Percentiles rank a stretch among this genome's conserved stretches.
phyloP scores from a whole-genome alignment of 768 basidiomycete species.

The Lactifluus hygrophoroides region DNA sequence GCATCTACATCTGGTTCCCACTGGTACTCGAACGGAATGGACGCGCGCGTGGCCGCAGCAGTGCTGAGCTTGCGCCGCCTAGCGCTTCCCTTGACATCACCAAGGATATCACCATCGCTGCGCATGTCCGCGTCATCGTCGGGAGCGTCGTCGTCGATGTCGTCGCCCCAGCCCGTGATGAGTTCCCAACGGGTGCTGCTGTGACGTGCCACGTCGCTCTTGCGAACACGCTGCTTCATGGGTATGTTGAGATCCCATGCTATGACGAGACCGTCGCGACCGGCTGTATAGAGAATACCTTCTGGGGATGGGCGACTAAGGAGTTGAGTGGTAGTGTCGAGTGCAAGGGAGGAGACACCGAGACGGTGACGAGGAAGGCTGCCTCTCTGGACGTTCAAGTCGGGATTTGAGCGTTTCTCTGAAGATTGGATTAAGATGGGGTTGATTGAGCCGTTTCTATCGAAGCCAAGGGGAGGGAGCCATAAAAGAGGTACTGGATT shows the following conservation, averaged over 20 bases:
- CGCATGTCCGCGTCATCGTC: slow-evolving; percentile 52
- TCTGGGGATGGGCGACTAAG: slow-evolving; percentile 58
- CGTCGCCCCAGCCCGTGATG: slow-evolving; percentile 79
- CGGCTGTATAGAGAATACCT: slow-evolving; percentile 86
- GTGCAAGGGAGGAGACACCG: slow-evolving; percentile 77
- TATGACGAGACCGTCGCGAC: slow-evolving; percentile 80
- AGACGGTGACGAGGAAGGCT: slow-evolving; percentile 55
- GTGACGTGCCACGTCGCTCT: slow-evolving; percentile 23
- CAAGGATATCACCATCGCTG: slow-evolving; percentile 71
- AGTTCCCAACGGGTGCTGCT: slow-evolving; percentile 57
- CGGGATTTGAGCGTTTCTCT: not conserved
- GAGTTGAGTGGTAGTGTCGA: slow-evolving; percentile 77
- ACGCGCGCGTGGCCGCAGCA: slow-evolving; percentile 21
- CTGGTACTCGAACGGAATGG: slow-evolving; percentile 55
- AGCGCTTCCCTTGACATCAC: slow-evolving; percentile 49
- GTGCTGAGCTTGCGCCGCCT: slow-evolving; percentile 29
- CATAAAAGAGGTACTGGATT: slow-evolving; percentile 55
- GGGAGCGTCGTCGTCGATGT: slow-evolving; percentile 52
- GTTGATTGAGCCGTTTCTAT: slow-evolving; percentile 56
- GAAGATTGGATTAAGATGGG: slow-evolving; percentile 52
- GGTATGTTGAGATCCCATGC: slow-evolving; percentile 77
- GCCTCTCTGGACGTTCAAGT: not conserved
- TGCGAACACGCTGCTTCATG: slow-evolving; percentile 40
- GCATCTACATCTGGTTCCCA: slow-evolving; percentile 70
- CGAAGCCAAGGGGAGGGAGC: slow-evolving; percentile 57